A percentile compares a stretch with the other conserved stretches of the same genome.
Evolutionary conservation across 352 stramenopile genomes (phyloP).

Genomic region (Phytophthora podocarpi): DNA sequence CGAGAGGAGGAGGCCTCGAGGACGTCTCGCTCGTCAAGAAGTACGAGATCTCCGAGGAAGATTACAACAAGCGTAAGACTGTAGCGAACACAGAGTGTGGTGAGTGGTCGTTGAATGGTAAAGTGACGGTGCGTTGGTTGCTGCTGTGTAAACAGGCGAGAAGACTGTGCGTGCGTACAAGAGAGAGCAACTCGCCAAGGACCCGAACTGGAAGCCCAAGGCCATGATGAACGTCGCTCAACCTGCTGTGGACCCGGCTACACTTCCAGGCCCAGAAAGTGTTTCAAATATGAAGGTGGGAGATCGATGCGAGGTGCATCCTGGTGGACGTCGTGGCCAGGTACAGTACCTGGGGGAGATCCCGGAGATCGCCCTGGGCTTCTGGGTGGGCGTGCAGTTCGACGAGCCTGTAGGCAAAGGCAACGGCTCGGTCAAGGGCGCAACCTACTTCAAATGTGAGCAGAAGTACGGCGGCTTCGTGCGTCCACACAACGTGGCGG

Average conservation of each 20-base stretch:
- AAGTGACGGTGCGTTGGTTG: not conserved
- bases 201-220: conserved; percentile 95
- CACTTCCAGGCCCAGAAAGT: conserved; percentile 59
- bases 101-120: not conserved
- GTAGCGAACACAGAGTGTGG: not conserved
- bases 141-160: conserved; percentile 59
- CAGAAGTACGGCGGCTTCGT: conserved; percentile 95
- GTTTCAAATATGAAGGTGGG: conserved; percentile 91
- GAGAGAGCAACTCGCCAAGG: conserved; percentile 93
- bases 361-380: conserved; percentile 87
- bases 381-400: conserved; percentile 97
- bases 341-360: conserved; percentile 94
- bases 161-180: conserved; percentile 98
- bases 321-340: conserved; percentile 92
- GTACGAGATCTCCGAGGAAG: conserved; percentile 98
- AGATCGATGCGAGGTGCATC: conserved; percentile 97
- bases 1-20: conserved; percentile 94
- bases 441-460: conserved; percentile 93
- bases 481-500: conserved; percentile 92
- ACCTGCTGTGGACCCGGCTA: conserved; percentile 43
- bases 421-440: conserved; percentile 92
- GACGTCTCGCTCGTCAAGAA: conserved; percentile 97
- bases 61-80: conserved; percentile 96
- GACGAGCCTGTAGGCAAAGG: conserved; percentile 96
- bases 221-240: conserved; percentile 60